Base-by-base conservation (phyloP, 352 stramenopile genomes). In the Phytophthora macrochlamydospora region DNA sequence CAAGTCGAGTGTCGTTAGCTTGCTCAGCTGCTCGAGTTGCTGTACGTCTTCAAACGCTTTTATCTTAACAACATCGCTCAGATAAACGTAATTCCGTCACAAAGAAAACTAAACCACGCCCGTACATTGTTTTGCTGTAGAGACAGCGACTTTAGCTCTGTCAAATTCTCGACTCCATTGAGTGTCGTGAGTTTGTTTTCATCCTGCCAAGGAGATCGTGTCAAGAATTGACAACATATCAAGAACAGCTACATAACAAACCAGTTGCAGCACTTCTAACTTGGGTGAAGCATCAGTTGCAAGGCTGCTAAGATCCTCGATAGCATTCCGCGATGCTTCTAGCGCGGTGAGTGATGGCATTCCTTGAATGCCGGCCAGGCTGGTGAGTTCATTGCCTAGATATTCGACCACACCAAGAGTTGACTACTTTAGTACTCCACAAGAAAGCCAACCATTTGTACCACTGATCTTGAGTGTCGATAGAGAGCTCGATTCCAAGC, bases 111-210 rank as follows among this genome's bases (percentile, higher is more conserved):
- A 31, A 62, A 51, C 32, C 2, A 9, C 7, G 46, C 4, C 30
- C 18, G 18, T 65, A 91, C 83, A 58, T 88, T 75, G 67, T 92
- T 94, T 24, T 88, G 71, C 24, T 87, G 70, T n/a, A 88, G 31
- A 0, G 68, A 75, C 9, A 94, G 56, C 0, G 74, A 80, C 2
- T 31, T 71, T n/a, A 93, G 62, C 24, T 64, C 67, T 6, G 68
- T 14, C 4, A 93, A 56, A 4, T 59, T 69, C 40, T 92, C 84
- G 35, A 94, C 74, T 0, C 83, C 86, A 7, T 65, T 73, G 7
- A 93, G 51, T 2, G 53, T 81, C 9, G 75, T 62, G 35, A 94
- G 56, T 46, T 91, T 89, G 71, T 91, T 94, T 30, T 91, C 82
- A 51, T 83, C 80, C 86, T 93, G 42, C 14, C 11, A 9, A 32